A percentile compares a stretch with the other conserved stretches of the same genome.
phyloP scores from a whole-genome alignment of 2,329 filamentous ascomycete genomes.

The Domatiomyces catenatus region DNA sequence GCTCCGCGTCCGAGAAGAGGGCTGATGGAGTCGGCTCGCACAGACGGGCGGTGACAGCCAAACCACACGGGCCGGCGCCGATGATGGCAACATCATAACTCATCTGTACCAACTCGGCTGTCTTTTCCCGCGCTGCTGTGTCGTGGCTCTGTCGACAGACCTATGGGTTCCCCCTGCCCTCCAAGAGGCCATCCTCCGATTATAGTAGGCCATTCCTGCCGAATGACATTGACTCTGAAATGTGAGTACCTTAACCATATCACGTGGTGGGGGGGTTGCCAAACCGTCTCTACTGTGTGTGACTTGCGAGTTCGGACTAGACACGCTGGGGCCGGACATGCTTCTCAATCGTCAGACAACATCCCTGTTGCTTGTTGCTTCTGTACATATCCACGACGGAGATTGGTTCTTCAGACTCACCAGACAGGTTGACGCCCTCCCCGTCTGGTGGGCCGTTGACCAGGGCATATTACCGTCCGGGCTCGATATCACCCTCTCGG shows the following conservation, averaged over 20 bases:
- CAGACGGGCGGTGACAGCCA: constrained; percentile 57
- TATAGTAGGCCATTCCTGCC: neutral
- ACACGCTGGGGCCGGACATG: neutral
- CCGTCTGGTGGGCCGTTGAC: neutral
- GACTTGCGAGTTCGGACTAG: neutral
- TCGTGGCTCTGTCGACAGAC: neutral
- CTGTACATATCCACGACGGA: neutral
- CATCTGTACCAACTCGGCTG: constrained; percentile 6
- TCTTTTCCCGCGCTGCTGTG: neutral
- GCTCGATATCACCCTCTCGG: neutral
- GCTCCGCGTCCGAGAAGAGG: constrained; percentile 70
- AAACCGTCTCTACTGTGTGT: neutral
- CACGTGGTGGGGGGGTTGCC: neutral
- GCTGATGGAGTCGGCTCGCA: constrained; percentile 59
- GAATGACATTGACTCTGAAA: neutral
- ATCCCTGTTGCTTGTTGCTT: neutral
- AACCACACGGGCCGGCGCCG: constrained; percentile 59
- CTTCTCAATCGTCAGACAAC: neutral
- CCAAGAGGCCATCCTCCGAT: neutral
- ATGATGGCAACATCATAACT: constrained; percentile 51
- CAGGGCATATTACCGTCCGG: neutral
- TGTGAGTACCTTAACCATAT: neutral
- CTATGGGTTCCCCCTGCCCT: neutral
- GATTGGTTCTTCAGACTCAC: neutral
- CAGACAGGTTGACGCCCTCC: neutral